These are phyloP conservation scores for Tephrocybe sp. DNA, from an alignment of 768 basidiomycete genomes.

Conservation along the genomic window DNA sequence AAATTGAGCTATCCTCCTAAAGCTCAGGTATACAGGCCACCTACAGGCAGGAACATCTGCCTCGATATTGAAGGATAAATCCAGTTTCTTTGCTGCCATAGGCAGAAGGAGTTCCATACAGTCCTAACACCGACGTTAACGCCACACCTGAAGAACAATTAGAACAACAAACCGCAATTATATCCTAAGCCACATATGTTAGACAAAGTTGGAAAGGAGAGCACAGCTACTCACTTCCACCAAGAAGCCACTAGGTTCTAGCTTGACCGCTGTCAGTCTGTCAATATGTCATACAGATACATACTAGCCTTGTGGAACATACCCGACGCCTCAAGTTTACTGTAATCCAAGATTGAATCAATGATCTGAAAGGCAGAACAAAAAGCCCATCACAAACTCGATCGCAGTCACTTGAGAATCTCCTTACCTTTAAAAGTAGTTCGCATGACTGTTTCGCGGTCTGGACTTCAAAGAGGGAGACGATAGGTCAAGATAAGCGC, in stretches of 20 bases:
- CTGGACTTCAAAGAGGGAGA: constrained; percentile 46
- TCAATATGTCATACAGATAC: constrained; percentile 10
- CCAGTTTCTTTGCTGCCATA: constrained; percentile 74
- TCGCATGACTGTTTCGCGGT: constrained; percentile 81
- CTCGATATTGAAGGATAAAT: constrained; percentile 72
- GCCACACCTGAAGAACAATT: neutral
- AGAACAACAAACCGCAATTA: constrained; percentile 54
- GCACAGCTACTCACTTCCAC: constrained; percentile 48
- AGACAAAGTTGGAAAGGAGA: neutral
- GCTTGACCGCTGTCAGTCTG: constrained; percentile 53
- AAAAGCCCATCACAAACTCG: neutral
- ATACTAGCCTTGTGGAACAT: constrained; percentile 7
- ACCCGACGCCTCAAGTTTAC: constrained; percentile 78
- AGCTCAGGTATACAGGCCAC: constrained; percentile 13
- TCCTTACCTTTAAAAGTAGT: constrained; percentile 63
- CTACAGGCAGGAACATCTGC: constrained; percentile 64
- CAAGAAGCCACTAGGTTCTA: constrained; percentile 65
- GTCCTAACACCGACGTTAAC: constrained; percentile 41
- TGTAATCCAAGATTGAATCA: constrained; percentile 77
- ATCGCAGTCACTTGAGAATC: neutral
- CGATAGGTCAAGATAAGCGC: neutral
- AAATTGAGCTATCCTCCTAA: neutral
- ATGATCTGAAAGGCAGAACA: constrained; percentile 51
- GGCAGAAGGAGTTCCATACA: constrained; percentile 77
- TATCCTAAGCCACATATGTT: constrained; percentile 40